Percentiles rank a stretch among this genome's conserved stretches.
Evolutionary conservation across 2,329 filamentous ascomycete species (phyloP).

Genomic region (Bipolaris victoriae): DNA sequence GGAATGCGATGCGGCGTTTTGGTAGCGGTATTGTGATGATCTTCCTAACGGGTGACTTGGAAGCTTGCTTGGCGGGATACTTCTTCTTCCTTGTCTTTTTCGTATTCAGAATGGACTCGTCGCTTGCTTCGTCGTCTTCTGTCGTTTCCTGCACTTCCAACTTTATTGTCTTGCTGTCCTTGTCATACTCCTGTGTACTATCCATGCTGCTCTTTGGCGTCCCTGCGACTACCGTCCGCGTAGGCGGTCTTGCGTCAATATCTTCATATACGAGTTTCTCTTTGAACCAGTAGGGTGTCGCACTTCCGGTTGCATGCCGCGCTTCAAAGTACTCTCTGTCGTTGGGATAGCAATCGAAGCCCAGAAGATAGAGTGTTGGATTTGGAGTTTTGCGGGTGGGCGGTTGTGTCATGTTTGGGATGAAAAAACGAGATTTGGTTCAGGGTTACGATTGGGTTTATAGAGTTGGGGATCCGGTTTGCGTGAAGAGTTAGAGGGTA

Average conservation of each 20-base stretch:
- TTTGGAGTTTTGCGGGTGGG: neutral
- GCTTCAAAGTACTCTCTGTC: constrained; percentile 1
- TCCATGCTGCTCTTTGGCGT: neutral
- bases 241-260: neutral
- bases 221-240: neutral
- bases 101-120: neutral
- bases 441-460: neutral
- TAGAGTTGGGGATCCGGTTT: neutral
- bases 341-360: constrained; percentile 1
- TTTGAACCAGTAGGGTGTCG: constrained; percentile 10
- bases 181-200: neutral
- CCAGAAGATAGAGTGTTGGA: constrained; percentile 2
- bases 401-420: neutral
- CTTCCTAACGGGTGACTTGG: neutral
- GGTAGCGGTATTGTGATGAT: neutral
- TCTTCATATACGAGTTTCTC: neutral
- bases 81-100: neutral
- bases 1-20: neutral
- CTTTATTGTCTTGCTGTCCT: neutral
- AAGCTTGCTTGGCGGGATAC: too few species aligned
- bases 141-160: neutral
- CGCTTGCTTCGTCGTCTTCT: neutral
- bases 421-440: neutral
- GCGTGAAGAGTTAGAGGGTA: too few species aligned
- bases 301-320: neutral